These are phyloP conservation scores for Aspergillus glaucus DNA, from an alignment of 2,329 filamentous ascomycete species.

Conservation along the genomic window DNA sequence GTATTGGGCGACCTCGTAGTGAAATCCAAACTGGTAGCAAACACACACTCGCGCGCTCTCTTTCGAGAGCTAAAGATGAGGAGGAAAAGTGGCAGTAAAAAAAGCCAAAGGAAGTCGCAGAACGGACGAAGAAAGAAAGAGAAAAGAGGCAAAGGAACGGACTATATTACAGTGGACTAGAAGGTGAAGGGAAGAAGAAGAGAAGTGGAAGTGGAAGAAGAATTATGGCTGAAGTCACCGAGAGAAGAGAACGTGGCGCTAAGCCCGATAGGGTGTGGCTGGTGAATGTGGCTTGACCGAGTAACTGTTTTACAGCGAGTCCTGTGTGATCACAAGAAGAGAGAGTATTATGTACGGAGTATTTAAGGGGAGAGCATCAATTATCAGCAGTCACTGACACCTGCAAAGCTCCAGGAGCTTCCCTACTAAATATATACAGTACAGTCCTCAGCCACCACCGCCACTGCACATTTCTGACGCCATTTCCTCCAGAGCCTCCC, in stretches of 20 bases:
- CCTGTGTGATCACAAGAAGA: no score
- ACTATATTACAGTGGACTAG: constrained; percentile 13
- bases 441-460: no score
- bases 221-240: constrained; percentile 7
- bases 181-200: constrained; percentile 10
- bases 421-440: no score
- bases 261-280: background rate
- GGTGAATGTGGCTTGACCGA: constrained; percentile 1
- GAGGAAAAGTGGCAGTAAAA: constrained; percentile 1
- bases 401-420: no score
- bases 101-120: constrained; percentile 1
- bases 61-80: constrained; percentile 23
- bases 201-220: constrained; percentile 8
- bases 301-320: no score
- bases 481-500: no score
- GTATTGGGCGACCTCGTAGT: constrained; percentile 23
- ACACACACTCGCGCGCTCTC: constrained; percentile 23
- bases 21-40: constrained; percentile 18
- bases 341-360: no score
- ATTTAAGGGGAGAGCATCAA: no score
- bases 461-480: no score
- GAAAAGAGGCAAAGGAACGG: constrained; percentile 5
- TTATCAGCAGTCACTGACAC: no score
- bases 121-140: background rate
- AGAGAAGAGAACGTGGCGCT: constrained; percentile 17